Evolutionary conservation across 108 stramenopile species (phyloP), one percentile per base, ranked within the genome.

Genomic region (Licmophora abbreviata): DNA sequence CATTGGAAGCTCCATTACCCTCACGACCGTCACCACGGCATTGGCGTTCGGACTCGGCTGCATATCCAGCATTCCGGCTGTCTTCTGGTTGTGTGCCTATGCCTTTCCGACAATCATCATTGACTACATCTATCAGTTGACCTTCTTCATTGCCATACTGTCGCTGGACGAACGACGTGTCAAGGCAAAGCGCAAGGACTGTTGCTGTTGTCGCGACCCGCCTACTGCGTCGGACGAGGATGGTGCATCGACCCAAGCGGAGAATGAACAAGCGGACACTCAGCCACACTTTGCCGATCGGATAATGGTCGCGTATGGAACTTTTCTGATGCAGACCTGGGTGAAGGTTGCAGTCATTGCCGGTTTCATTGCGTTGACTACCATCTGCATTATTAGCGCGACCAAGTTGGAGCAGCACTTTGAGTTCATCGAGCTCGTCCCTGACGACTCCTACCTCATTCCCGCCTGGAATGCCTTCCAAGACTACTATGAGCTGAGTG

Each of bases 51-150:
- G 59, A 28, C 43, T 69, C n/a, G 72, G 72, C 17, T 31, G 38
- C 26, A 41, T 42, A 15, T 61, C 68, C 4, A 33, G 46, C 9
- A 61, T 73, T 14, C 67, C 67, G 22, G 72, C 67, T 15, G 52
- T 73, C 14, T 1, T 17, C 15, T 53, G 34, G 28, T 69, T 69
- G 32, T 64, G 50, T 59, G 14, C 61, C 31, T 73, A 61, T 44
- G 68, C 63, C 10, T 64, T 51, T 11, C 20, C 33, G 11, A 31
- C 64, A 10, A 48, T 73, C 21, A 22, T 69, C 20, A 43, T 70
- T 32, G 63, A 73, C 43, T 73, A 61, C 29, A 15, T 73, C 6
- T 27, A 61, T 3, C 72, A 73, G 72, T 53, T 44, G 15, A 63
- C 29, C 38, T 29, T 63, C 54, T 63, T 63, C 29, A 54, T 63